A percentile compares a stretch with the other conserved stretches of the same genome.
Evolutionary conservation across 2,329 filamentous ascomycete species (phyloP).

Genomic region (Nothopassalora personata): DNA sequence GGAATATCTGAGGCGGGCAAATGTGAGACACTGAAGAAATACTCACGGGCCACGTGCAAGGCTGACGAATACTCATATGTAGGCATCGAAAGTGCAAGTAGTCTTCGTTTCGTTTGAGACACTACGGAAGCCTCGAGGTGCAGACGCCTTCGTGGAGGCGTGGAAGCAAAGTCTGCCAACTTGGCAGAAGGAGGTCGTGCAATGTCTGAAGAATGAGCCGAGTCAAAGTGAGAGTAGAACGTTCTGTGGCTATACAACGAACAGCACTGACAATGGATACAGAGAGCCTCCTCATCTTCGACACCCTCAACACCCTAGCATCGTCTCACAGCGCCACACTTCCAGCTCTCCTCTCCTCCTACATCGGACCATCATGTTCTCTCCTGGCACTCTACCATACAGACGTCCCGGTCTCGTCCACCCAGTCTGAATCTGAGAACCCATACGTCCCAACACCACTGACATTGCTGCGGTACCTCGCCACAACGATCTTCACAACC

Average conservation of each 20-base stretch:
- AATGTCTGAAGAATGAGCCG: constrained; percentile 17
- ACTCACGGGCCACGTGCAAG: background rate
- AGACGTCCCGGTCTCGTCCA: constrained; percentile 59
- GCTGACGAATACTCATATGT: constrained; percentile 9
- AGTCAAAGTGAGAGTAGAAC: constrained; percentile 15
- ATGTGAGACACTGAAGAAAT: constrained; percentile 44
- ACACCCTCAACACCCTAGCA: constrained; percentile 67
- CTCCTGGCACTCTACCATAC: constrained; percentile 76
- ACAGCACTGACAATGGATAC: background rate
- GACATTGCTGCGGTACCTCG: constrained; percentile 71
- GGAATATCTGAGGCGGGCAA: constrained; percentile 72
- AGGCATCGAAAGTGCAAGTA: constrained; percentile 62
- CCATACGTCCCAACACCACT: constrained; percentile 63
- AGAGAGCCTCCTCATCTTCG: constrained; percentile 74
- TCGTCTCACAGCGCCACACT: constrained; percentile 53
- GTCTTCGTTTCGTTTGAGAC: constrained; percentile 77
- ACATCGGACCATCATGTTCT: constrained; percentile 62
- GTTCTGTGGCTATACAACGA: background rate
- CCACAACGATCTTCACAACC: constrained; percentile 76
- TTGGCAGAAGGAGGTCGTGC: constrained; percentile 30
- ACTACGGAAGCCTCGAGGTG: constrained; percentile 56
- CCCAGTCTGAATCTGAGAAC: constrained; percentile 29
- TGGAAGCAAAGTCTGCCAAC: constrained; percentile 28
- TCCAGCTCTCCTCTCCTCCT: constrained; percentile 63
- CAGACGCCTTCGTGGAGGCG: constrained; percentile 58